Base-by-base conservation (phyloP, 2,329 filamentous ascomycete species). In the Aspergillus eucalypticola region DNA sequence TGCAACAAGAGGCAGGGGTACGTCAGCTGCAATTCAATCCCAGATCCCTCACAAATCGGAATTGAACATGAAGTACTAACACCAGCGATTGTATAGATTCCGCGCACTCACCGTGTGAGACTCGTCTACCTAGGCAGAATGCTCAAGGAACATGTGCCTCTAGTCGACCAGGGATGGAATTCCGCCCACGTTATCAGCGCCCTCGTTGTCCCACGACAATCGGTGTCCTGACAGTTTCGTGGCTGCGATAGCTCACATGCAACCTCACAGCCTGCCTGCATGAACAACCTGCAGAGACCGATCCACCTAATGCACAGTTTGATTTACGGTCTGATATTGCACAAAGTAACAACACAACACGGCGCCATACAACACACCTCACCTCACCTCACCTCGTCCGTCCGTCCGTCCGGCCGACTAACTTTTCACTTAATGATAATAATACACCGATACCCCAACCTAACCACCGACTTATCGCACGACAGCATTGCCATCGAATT, bases 81-180 rank as follows among this genome's bases (percentile, higher is more conserved):
- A 6, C 21, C 23, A 27, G 15, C 41, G 32, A 11, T 35, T 13
- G 8, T 39, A 17, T 66, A 90, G 89, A 78, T 93, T 32, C 75
- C 83, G 2, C 72, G 80, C 7, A 79, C 79, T 48, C 86, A 85
- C 62, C 84, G 82, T 51, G 80, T 96, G 54, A 86, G 86, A 56
- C 84, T 96, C 60, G 88, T 87, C 19, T 96, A 96, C 73, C 83
- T 95, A 75, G 93, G 93, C 66, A 91, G 88, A 72, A 85, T 93
- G 54, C 83, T 96, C 49, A 87, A 88, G 65, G 90, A 94, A 64
- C 82, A 83, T 56, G 73, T 84, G 19, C 83, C 88, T 0, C 75
- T 96, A 17, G 75, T 81, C 48, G 83, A 84, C 3, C 89, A 95
- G 67, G 90, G 89, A 52, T 96, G 91, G 90, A 85, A 87, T 67